A percentile compares a stretch with the other conserved stretches of the same genome.
phyloP scores from a whole-genome alignment of 192 early-diverging fungal genomes.

The Kickxella alabastrina region DNA sequence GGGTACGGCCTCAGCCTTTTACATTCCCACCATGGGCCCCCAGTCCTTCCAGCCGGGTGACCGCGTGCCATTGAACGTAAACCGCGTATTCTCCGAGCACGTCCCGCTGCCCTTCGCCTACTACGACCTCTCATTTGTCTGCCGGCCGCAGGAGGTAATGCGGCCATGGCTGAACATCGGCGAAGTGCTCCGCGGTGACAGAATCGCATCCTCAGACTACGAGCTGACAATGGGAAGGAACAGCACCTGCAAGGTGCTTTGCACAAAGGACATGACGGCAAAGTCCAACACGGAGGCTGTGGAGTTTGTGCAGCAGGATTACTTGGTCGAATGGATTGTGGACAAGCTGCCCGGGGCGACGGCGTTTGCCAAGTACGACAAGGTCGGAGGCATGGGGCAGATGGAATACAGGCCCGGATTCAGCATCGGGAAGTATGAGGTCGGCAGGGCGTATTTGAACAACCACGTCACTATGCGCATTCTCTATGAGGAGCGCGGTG shows the following conservation, averaged over 20 bases:
- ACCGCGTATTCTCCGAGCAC: constrained; percentile 67
- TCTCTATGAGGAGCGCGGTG: constrained; percentile 49
- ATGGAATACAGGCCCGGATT: constrained; percentile 61
- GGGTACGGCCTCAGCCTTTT: constrained; percentile 20
- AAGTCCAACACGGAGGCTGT: constrained; percentile 49
- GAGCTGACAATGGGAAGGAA: constrained; percentile 49
- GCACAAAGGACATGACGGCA: constrained; percentile 45
- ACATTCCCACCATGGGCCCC: constrained; percentile 48
- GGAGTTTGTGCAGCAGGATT: constrained; percentile 56
- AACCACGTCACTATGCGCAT: constrained; percentile 64
- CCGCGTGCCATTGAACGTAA: constrained; percentile 58
- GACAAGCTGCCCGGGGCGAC: constrained; percentile 68
- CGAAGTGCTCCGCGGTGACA: constrained; percentile 69
- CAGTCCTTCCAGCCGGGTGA: constrained; percentile 49
- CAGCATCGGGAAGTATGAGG: constrained; percentile 53
- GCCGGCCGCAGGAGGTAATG: constrained; percentile 31
- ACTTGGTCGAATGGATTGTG: constrained; percentile 64
- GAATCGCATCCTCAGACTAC: constrained; percentile 60
- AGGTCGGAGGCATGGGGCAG: background rate
- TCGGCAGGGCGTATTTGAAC: constrained; percentile 56
- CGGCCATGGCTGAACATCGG: constrained; percentile 56
- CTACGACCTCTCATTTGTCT: constrained; percentile 62
- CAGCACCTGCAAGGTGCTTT: constrained; percentile 54
- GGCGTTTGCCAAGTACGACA: constrained; percentile 18
- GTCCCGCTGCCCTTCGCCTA: constrained; percentile 65